A percentile compares a stretch with the other conserved stretches of the same genome.
Evolutionary conservation across 805 yeast genomes (phyloP).

Genomic region (Hanseniaspora taiwanica): DNA sequence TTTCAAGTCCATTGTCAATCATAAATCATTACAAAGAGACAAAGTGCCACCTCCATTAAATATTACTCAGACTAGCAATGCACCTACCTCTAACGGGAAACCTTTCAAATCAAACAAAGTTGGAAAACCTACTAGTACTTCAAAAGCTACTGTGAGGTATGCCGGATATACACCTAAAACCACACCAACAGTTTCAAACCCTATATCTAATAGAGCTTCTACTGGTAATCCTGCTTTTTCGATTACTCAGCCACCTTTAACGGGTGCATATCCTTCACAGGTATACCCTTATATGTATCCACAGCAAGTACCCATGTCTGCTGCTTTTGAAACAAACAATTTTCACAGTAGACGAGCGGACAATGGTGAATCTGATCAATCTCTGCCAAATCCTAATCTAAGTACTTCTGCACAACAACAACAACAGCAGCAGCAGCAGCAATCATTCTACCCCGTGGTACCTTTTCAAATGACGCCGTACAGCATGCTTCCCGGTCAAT

Average conservation of each 20-base stretch:
- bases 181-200: too few species aligned
- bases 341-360: too few species aligned
- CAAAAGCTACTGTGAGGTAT: conserved; percentile 2
- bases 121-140: not conserved
- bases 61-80: not conserved
- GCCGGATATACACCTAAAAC: conserved; percentile 3
- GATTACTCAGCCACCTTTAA: not conserved
- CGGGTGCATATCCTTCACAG: not conserved
- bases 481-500: too few species aligned
- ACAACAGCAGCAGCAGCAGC: conserved; percentile 1
- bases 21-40: conserved; percentile 1
- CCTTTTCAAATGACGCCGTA: too few species aligned
- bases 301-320: too few species aligned
- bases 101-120: not conserved
- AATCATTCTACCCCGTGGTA: too few species aligned
- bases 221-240: too few species aligned
- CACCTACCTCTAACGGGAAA: not conserved
- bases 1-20: not conserved
- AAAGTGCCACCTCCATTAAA: conserved; percentile 2
- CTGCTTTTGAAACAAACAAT: not conserved
- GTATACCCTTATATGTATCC: not conserved
- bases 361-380: too few species aligned
- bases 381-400: too few species aligned
- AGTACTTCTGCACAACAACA: too few species aligned
- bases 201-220: too few species aligned